Conservation (phyloP, 2,329 filamentous ascomycete genomes). For the Microdochium paspali region DNA sequence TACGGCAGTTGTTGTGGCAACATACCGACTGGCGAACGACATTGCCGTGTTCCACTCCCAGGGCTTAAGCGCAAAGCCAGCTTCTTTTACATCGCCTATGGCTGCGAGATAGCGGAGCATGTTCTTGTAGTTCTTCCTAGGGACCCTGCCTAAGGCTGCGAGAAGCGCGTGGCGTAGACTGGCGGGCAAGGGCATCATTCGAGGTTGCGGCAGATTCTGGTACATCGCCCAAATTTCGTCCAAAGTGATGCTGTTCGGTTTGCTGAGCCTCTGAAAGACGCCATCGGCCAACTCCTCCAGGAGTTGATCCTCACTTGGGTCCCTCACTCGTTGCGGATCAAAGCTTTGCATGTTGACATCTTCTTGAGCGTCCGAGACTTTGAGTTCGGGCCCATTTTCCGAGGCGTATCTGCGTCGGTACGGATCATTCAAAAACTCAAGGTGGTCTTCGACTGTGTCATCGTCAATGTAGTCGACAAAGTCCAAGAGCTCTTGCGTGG, state of each 20-base stretch:
- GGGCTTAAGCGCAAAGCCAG: constrained; percentile 57
- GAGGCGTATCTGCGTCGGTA: constrained; percentile 44
- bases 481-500: constrained; percentile 34
- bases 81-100: constrained; percentile 71
- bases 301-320: constrained; percentile 21
- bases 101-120: constrained; percentile 80
- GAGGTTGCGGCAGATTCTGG: constrained; percentile 37
- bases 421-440: constrained; percentile 41
- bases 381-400: constrained; percentile 36
- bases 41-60: constrained; percentile 81
- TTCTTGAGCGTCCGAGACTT: constrained; percentile 38
- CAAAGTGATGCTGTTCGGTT: constrained; percentile 27
- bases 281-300: constrained; percentile 29
- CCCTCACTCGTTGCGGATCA: constrained; percentile 25
- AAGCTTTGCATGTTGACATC: constrained; percentile 36
- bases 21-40: constrained; percentile 66
- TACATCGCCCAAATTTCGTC: constrained; percentile 40
- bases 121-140: constrained; percentile 43
- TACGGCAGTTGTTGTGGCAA: constrained; percentile 43
- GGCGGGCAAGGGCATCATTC: constrained; percentile 39
- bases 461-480: constrained; percentile 41
- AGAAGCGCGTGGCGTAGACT: constrained; percentile 54
- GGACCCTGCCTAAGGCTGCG: constrained; percentile 56
- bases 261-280: constrained; percentile 30
- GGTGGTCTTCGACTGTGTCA: constrained; percentile 40